Evolutionary conservation across 176 grass and related monocot genomes (phyloP), one percentile per base, ranked within the genome.

Genomic region (Elaeis guineensis): DNA sequence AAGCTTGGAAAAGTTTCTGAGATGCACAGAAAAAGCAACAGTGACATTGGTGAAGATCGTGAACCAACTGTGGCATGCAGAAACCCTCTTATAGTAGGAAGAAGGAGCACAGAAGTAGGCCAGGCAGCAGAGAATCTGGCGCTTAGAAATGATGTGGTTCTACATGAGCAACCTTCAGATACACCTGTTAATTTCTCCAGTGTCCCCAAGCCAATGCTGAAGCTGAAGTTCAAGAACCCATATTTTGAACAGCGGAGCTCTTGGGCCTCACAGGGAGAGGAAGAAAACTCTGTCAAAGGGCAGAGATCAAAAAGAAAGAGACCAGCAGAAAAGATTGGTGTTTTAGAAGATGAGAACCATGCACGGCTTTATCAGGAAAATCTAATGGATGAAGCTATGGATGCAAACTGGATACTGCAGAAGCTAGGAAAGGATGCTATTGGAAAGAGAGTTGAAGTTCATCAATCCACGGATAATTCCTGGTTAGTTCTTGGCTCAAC

Each of bases 191-290:
- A 61, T 59, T 81, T 83, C 76, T 75, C 83, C 49, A 82, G 77
- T 50, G 85, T 75, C 67, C 55, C 83, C 32, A 91, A 88, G 62
- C 81, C 87, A 19, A 79, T 97, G 73, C 73, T 97, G 28, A 97
- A 91, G 67, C 81, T 97, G 57, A 97, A 97, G 71, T 97, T 97
- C 77, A 97, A 97, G 75, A 89, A 86, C 30, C 93, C 93, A 24
- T 81, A 89, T 81, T 85, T 97, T 1, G 87, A 97, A 57, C 87
- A 83, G 70, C 69, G 58, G 69, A 91, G 79, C 60, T 81, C 72
- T 6, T 82, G 81, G 87, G 75, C 67, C 64, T 76, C 73, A 61
- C 69, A 69, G 49, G 78, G 82, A 61, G 84, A 96, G 62, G 87
- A 91, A 59, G 76, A 82, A 55, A 89, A 76, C 49, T 69, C 81